Conservation (phyloP, 2,329 filamentous ascomycete species). For the Pseudogymnoascus sp. region DNA sequence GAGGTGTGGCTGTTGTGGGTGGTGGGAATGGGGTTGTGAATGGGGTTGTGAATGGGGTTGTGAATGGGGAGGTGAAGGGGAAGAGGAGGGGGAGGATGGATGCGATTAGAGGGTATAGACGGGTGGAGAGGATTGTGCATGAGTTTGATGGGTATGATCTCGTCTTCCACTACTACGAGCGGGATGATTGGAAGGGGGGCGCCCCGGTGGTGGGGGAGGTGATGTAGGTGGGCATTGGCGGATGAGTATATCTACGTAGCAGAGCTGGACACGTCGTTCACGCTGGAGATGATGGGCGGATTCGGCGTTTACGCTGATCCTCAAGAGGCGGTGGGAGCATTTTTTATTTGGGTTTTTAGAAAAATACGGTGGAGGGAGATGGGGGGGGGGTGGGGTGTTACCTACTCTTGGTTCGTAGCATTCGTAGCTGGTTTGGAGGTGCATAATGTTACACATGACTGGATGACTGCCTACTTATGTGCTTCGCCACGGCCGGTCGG, state of each 20-base stretch:
- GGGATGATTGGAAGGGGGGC: slow-evolving; percentile 57
- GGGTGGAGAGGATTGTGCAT: slow-evolving; percentile 91
- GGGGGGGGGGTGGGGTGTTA: neutral
- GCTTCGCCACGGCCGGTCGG: neutral
- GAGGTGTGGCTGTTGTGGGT: slow-evolving; percentile 27
- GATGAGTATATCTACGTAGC: neutral
- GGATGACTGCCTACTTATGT: neutral
- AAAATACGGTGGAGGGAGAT: neutral
- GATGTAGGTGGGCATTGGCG: slow-evolving; percentile 12
- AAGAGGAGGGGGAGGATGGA: slow-evolving; percentile 48
- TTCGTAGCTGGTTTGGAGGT: neutral
- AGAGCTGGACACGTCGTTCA: neutral
- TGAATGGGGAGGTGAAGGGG: slow-evolving; percentile 11
- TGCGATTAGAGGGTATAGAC: slow-evolving; percentile 72
- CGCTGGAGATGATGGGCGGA: neutral
- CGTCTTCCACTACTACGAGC: slow-evolving; percentile 93
- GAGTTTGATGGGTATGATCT: slow-evolving; percentile 96
- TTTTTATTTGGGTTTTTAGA: neutral
- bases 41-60: slow-evolving; percentile 14
- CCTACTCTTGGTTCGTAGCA: neutral
- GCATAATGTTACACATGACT: slow-evolving; percentile 2
- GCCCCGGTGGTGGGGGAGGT: slow-evolving; percentile 26
- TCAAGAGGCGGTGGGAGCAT: neutral
- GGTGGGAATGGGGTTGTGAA: slow-evolving; percentile 25
- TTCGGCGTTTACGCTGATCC: neutral